Evolutionary conservation across 176 grass and related monocot genomes (phyloP), one percentile per base, ranked within the genome.

Genomic region (Poa pratensis): DNA sequence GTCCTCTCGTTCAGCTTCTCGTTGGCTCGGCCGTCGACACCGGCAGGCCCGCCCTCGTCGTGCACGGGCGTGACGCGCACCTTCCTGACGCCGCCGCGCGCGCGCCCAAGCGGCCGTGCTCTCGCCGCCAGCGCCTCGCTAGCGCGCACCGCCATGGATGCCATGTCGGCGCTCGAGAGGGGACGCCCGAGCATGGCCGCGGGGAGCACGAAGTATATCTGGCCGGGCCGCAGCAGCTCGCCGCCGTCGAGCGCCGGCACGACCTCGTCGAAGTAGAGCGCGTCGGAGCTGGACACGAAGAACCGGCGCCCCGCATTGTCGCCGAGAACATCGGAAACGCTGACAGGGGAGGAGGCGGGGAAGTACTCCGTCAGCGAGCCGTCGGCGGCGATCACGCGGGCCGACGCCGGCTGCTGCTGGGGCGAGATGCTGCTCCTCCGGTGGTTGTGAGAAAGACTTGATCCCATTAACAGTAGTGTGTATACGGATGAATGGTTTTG

Each of bases 211-310:
- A 74, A 50, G 71, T 74, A 74, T 74, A 74, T 74, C 71, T 74
- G 45, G 1, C 80, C 94, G 0, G 64, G 42, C 1, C 63, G 91
- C 57, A 97, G 87, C 75, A 67, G 79, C 80, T 97, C 91, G 35
- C 39, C 46, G 9, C 59, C 75, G 24, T 19, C 24, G 73, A 94
- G 63, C 5, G 77, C 63, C 2, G 82, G 85, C 14, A 92, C 84
- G n/a, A 81, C 77, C 0, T 27, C 53, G 74, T 86, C 85, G 26
- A 97, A 97, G 86, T 88, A 94, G 63, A 97, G 94, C 54, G 55
- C 81, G 80, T 97, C 94, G 49, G 94, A 81, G 50, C 58, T 88
- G 89, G 91, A 97, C 17, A 90, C 0, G 69, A 97, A 84, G 58
- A 84, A 88, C 7, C n/a, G 2, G 40, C 64, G 26, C 26, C 15